A percentile compares a stretch with the other conserved stretches of the same genome.
phyloP scores from a whole-genome alignment of 2,329 filamentous ascomycete species.

The Macrophomina phaseolina region DNA sequence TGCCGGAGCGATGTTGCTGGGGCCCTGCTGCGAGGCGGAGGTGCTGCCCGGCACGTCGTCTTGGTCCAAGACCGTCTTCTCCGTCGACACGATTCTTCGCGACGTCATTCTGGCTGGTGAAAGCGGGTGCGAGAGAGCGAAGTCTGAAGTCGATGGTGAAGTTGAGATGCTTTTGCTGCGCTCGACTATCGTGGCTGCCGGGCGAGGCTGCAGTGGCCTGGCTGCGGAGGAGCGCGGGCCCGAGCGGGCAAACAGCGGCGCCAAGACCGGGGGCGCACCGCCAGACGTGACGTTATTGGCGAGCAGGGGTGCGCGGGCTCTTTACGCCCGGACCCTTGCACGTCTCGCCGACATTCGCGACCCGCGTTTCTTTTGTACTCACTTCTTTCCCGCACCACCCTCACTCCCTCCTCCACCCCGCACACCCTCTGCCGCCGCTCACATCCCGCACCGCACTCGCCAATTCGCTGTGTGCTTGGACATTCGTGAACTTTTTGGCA shows the following conservation, averaged over 20 bases:
- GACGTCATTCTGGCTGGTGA: conserved; percentile 64
- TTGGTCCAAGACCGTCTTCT: conserved; percentile 66
- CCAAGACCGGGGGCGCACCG: conserved; percentile 2
- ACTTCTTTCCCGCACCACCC: not conserved
- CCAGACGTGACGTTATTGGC: not conserved
- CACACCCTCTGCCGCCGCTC: not conserved
- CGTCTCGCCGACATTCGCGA: conserved; percentile 14
- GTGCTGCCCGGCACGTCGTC: conserved; percentile 39
- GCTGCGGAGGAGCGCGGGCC: too few relatives aligned
- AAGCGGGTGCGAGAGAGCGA: not conserved
- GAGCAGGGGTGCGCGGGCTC: conserved; percentile 3
- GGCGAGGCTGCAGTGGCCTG: not conserved
- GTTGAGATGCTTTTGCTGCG: conserved; percentile 24
- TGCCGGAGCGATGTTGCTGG: conserved; percentile 79
- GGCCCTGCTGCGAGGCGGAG: conserved; percentile 50
- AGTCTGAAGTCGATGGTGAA: conserved; percentile 30
- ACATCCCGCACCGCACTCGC: too few relatives aligned
- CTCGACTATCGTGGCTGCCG: not conserved
- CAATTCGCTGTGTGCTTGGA: too few relatives aligned
- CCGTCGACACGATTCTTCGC: conserved; percentile 67
- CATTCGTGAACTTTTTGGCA: too few relatives aligned
- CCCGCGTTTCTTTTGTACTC: conserved; percentile 7
- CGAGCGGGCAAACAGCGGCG: not conserved
- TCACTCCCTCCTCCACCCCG: not conserved
- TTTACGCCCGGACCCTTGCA: not conserved